Evolutionary conservation across 164 flowering plant genomes (phyloP).

Genomic region (Macadamia tetraphylla): DNA sequence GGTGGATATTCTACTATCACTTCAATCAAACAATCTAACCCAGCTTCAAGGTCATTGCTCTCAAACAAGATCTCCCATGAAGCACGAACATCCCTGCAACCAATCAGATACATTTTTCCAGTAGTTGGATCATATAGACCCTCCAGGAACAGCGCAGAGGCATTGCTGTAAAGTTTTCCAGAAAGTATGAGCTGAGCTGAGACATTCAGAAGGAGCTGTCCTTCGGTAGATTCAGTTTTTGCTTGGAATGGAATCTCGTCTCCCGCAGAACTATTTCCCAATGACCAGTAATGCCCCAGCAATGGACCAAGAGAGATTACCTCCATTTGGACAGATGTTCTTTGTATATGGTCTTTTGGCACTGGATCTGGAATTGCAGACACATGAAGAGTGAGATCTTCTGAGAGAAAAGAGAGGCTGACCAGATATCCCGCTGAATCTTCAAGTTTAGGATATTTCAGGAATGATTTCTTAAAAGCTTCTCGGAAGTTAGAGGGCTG

Average conservation of each 20-base stretch:
- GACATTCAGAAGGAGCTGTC: conserved; percentile 75
- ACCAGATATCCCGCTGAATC: conserved; percentile 22
- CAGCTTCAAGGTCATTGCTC: conserved; percentile 75
- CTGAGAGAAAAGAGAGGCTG: conserved; percentile 62
- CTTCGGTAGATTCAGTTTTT: conserved; percentile 52
- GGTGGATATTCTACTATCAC: conserved; percentile 79
- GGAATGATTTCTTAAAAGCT: conserved; percentile 57
- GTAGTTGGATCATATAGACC: conserved; percentile 69
- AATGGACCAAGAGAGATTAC: conserved; percentile 65
- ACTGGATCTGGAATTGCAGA: conserved; percentile 41
- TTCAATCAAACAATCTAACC: conserved; percentile 76
- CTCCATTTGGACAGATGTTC: conserved; percentile 43
- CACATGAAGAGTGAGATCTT: conserved; percentile 65
- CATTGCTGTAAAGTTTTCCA: conserved; percentile 35
- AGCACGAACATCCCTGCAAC: conserved; percentile 84
- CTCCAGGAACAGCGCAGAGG: conserved; percentile 58
- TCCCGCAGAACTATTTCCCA: conserved; percentile 19
- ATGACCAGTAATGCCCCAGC: conserved; percentile 55
- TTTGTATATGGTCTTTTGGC: conserved; percentile 18
- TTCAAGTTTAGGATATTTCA: conserved; percentile 59
- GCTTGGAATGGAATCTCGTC: conserved; percentile 31
- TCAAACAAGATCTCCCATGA: conserved; percentile 49
- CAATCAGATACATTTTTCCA: conserved; percentile 81
- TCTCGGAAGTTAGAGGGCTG: conserved; percentile 55
- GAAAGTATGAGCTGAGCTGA: conserved; percentile 59